Evolutionary conservation across 225 moss, liverwort and hornwort genomes (phyloP), one percentile per base, ranked within the genome.

Genomic region (Pseudisothecium myosuroides): DNA sequence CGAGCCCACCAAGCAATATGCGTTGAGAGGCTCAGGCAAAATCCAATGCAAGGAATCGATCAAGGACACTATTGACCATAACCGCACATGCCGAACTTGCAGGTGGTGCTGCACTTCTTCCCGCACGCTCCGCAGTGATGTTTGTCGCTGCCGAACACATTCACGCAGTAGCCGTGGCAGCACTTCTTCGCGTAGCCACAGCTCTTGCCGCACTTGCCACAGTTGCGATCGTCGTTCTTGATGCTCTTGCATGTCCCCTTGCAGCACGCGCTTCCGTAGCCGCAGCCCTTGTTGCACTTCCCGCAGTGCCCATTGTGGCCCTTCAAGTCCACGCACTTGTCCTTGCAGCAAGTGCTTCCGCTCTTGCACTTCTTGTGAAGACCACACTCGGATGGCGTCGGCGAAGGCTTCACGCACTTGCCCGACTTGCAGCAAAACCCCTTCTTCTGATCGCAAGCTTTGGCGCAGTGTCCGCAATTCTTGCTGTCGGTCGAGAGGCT

Each of bases 21-120:
- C n/a, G 9, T 67, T n/a, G 19, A 61, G 37, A 37, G 26, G 64
- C 49, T 26, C 64, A 62, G 16, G 15, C 26, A 2, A 79, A 58
- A 58, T 58, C n/a, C 17, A 58, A 58, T 7, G 27, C 58, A 79
- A 56, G 16, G 79, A 39, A 58, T 79, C 58, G 56, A 17, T 58
- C 3, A 58, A 39, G 58, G 11, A n/a, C 10, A 16, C 10, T 79
- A 79, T 9, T 79, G 79, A 16, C 84, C 88, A 29, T 92, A 91
- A 6, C 89, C 85, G 49, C 89, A 92, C 85, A 91, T 91, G 18
- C 92, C 92, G 37, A 36, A 91, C 37, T 82, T 50, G 87, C 92
- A 92, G 6, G 22, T 49, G 34, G 83, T 89, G 64, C 19, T 14
- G 82, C 93, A 93, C 86, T 86, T 93, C 81, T 82, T 89, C 72